Evolutionary conservation across 2,329 filamentous ascomycete species (phyloP), one percentile per base, ranked within the genome.

Genomic region (Leptographium flavum): DNA sequence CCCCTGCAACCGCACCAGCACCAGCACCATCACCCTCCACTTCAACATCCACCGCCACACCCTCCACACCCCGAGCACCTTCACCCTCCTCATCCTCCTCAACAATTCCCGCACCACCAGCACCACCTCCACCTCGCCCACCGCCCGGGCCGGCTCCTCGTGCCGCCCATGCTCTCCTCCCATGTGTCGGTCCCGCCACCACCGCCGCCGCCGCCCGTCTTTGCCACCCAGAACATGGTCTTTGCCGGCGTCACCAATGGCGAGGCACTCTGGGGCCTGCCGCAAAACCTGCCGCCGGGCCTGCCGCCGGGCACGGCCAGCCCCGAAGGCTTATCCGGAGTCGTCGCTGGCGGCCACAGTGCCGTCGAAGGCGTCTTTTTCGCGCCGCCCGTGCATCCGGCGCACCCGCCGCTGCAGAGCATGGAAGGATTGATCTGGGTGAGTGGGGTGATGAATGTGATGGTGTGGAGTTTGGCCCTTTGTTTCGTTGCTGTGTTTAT

Each of bases 171-270:
- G 35, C 35, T 11, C 4, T 19, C 35, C 19, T 13, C 35, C 19
- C 19, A 3, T 14, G 19, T 14, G 10, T 19, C 19, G 10, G 15
- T 37, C 10, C 19, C 35, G 11, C 14, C 41, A 11, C 40, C 33
- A 21, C 33, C 25, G 3, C 46, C 45, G 38, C 41, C 42, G 9
- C 35, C 44, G 1, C 42, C 45, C 6, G 43, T 45, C 7, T 51
- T 50, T 8, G 51, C 50, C 2, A 11, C 2, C 53, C 56, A 27
- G 2, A 55, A 53, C 33, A 63, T 65, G 57, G 64, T 67, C 11
- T 71, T 66, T 48, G 62, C 66, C 4, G 68, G 68, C 7, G 65
- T 71, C 1, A 64, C 66, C 5, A 66, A 71, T 47, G 67, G 68
- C 4, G 67, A 72, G 49, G 63, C 62, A 0, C 56, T 71, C 13